These are phyloP conservation scores for Aquilaria malaccensis DNA, from an alignment of 345 rosid genomes.

Conservation along the genomic window DNA sequence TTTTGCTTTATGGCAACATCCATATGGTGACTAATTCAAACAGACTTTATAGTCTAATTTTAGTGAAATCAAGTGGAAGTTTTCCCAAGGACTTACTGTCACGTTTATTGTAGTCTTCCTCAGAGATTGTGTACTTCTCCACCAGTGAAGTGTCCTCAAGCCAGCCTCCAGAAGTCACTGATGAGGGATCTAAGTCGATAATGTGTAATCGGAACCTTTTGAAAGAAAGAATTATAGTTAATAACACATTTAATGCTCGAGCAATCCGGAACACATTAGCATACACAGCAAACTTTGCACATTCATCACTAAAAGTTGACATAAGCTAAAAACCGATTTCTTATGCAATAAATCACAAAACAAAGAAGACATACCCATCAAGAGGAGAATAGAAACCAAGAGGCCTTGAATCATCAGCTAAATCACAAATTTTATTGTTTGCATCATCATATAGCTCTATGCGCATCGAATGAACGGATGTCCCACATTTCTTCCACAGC, in stretches of 20 bases:
- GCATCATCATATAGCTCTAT: slow-evolving; percentile 80
- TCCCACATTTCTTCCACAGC: slow-evolving; percentile 88
- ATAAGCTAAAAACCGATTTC: too few species aligned
- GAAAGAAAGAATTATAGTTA: not conserved
- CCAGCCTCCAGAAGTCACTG: slow-evolving; percentile 92
- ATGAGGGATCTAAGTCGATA: slow-evolving; percentile 81
- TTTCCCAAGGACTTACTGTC: slow-evolving; percentile 31
- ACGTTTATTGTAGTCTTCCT: slow-evolving; percentile 70
- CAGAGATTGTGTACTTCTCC: slow-evolving; percentile 78
- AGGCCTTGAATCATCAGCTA: slow-evolving; percentile 50
- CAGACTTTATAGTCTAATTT: too few species aligned
- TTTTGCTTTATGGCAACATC: too few species aligned
- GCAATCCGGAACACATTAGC: not conserved
- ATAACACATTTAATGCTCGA: too few species aligned
- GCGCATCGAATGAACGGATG: slow-evolving; percentile 64
- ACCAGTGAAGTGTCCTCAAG: slow-evolving; percentile 89
- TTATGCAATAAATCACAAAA: not conserved
- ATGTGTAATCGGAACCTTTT: slow-evolving; percentile 70
- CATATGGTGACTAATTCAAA: too few species aligned
- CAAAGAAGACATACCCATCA: slow-evolving; percentile 45
- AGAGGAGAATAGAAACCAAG: slow-evolving; percentile 77
- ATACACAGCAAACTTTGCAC: not conserved
- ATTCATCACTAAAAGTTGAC: too few species aligned
- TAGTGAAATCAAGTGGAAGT: too few species aligned
- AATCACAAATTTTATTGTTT: slow-evolving; percentile 44